Evolutionary conservation across 352 stramenopile genomes (phyloP).

Genomic region (Phytophthora rubi): DNA sequence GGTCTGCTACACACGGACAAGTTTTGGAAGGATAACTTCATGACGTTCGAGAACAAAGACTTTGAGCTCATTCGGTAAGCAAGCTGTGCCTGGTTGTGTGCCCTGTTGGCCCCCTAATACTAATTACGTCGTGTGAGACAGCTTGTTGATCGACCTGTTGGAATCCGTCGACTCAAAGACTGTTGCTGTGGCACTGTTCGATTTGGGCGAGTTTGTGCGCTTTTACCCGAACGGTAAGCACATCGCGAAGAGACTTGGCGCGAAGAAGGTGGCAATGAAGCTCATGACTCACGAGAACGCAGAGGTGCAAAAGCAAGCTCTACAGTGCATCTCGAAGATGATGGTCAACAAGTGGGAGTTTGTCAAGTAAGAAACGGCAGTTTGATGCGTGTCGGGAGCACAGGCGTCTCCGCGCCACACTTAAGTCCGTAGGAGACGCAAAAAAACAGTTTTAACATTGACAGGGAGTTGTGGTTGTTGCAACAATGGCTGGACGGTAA

Average conservation of each 20-base stretch:
- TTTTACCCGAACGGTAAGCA: slow-evolving; percentile 97
- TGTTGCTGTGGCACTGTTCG: slow-evolving; percentile 95
- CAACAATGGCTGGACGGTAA: slow-evolving; percentile 8
- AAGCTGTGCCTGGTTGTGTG: neutral
- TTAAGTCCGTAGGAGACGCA: slow-evolving; percentile 8
- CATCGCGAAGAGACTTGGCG: slow-evolving; percentile 95
- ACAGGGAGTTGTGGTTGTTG: slow-evolving; percentile 16
- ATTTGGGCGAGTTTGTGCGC: slow-evolving; percentile 97
- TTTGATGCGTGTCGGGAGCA: slow-evolving; percentile 3
- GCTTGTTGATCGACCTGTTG: slow-evolving; percentile 94
- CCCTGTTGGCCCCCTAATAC: neutral
- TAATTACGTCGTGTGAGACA: slow-evolving; percentile 31
- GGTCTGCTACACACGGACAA: slow-evolving; percentile 97
- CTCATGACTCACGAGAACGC: slow-evolving; percentile 97
- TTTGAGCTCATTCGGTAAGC: slow-evolving; percentile 92
- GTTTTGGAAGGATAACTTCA: slow-evolving; percentile 99
- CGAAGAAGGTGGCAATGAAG: slow-evolving; percentile 97
- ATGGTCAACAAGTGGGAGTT: slow-evolving; percentile 99
- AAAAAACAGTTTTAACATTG: slow-evolving; percentile 27
- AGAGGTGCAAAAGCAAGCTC: slow-evolving; percentile 97
- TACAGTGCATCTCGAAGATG: slow-evolving; percentile 99
- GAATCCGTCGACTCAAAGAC: slow-evolving; percentile 94
- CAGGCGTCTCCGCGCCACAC: neutral
- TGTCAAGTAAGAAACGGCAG: slow-evolving; percentile 67
- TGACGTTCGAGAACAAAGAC: slow-evolving; percentile 96